Evolutionary conservation across 495 filamentous ascomycete genomes (phyloP).

Genomic region (Aspergillus cavernicola): DNA sequence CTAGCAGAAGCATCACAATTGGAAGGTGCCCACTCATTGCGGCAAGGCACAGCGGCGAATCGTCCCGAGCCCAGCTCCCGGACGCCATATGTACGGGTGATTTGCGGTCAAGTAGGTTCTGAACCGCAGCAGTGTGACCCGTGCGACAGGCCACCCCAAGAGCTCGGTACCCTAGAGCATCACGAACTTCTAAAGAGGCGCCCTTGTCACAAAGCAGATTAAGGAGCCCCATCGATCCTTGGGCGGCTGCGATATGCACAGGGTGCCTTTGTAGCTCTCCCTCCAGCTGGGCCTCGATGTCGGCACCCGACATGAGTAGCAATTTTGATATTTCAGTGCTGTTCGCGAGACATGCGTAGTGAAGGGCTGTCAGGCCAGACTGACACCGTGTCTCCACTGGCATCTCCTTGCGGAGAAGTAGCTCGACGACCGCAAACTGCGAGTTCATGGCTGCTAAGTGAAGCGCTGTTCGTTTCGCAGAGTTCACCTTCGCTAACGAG

Average conservation of each 20-base stretch:
- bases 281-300: slow-evolving; percentile 34
- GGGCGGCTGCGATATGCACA: slow-evolving; percentile 36
- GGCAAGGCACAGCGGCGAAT: slow-evolving; percentile 42
- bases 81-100: slow-evolving; percentile 29
- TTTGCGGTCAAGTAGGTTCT: slow-evolving; percentile 36
- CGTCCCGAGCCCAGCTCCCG: slow-evolving; percentile 28
- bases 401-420: slow-evolving; percentile 30
- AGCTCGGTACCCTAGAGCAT: slow-evolving; percentile 36
- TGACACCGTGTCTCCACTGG: slow-evolving; percentile 28
- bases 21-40: slow-evolving; percentile 36
- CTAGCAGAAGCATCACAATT: slow-evolving; percentile 35
- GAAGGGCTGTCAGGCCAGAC: slow-evolving; percentile 33
- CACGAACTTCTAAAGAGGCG: slow-evolving; percentile 36
- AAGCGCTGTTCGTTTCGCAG: slow-evolving; percentile 35
- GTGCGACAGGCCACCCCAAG: slow-evolving; percentile 34
- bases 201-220: slow-evolving; percentile 36
- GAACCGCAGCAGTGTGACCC: slow-evolving; percentile 35
- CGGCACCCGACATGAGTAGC: slow-evolving; percentile 37
- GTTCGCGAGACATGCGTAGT: slow-evolving; percentile 42
- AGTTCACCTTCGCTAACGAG: slow-evolving; percentile 25
- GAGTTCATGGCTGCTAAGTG: slow-evolving; percentile 40
- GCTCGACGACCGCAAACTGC: slow-evolving; percentile 38
- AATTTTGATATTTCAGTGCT: slow-evolving; percentile 34
- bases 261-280: slow-evolving; percentile 28
- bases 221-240: slow-evolving; percentile 30